Conservation (phyloP, 148 eudicot genomes). For the Cornus controversa region DNA sequence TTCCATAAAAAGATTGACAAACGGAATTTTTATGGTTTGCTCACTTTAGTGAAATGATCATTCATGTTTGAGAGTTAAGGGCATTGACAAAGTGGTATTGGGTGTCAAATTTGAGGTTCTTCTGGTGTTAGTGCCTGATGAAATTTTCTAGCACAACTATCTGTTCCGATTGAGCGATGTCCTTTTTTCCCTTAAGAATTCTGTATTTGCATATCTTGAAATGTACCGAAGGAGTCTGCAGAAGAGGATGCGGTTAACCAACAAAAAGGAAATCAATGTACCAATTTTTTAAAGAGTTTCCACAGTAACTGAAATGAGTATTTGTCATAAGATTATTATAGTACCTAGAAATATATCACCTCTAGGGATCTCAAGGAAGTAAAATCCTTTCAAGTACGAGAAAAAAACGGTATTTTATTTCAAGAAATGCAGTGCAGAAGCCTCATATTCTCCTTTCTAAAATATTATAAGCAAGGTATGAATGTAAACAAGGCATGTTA, state of each 20-base stretch:
- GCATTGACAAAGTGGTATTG: neutral
- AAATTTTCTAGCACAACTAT: neutral
- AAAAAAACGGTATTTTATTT: too few species aligned
- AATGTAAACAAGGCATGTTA: too few species aligned
- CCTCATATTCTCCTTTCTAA: too few species aligned
- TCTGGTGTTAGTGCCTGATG: neutral
- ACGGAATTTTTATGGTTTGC: neutral
- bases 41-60: neutral
- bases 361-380: too few species aligned
- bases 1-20: neutral
- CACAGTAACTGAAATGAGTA: too few species aligned
- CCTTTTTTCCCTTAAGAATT: neutral
- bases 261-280: too few species aligned
- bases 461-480: too few species aligned
- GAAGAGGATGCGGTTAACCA: neutral
- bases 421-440: too few species aligned
- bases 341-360: too few species aligned
- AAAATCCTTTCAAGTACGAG: too few species aligned
- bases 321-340: too few species aligned
- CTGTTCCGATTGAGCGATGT: neutral
- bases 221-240: neutral
- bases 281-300: neutral
- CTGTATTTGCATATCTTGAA: neutral
- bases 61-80: neutral
- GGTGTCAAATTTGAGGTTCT: neutral